These are phyloP conservation scores for Entophlyctis luteolus DNA, from an alignment of 192 early-diverging fungal genomes.

Conservation along the genomic window DNA sequence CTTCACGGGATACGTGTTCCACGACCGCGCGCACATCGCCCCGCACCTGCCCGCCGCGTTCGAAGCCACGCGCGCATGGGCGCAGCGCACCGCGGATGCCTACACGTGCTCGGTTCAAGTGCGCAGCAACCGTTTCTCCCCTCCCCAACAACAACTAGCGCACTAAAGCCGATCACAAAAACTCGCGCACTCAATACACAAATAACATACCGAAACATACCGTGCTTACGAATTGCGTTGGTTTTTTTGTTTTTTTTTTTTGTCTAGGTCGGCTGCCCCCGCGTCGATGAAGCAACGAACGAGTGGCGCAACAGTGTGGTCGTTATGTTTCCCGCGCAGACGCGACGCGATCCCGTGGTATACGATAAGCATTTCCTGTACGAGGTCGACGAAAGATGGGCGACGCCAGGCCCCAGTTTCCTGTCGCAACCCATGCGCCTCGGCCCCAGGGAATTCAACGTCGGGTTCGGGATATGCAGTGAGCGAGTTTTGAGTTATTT, in stretches of 20 bases:
- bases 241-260: too few species aligned
- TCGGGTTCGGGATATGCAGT: too few species aligned
- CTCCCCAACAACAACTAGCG: neutral
- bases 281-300: too few species aligned
- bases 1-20: slow-evolving; percentile 73
- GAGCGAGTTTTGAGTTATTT: too few species aligned
- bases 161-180: too few species aligned
- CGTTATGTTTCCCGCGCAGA: slow-evolving; percentile 44
- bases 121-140: slow-evolving; percentile 23
- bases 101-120: slow-evolving; percentile 58
- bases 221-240: too few species aligned
- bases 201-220: too few species aligned
- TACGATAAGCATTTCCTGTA: slow-evolving; percentile 74
- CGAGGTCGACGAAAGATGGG: slow-evolving; percentile 72
- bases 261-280: too few species aligned
- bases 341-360: slow-evolving; percentile 40
- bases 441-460: too few species aligned
- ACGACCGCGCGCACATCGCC: slow-evolving; percentile 48
- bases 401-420: slow-evolving; percentile 64
- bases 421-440: neutral
- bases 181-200: too few species aligned
- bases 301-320: slow-evolving; percentile 58
- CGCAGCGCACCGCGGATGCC: slow-evolving; percentile 47
- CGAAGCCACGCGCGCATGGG: slow-evolving; percentile 61
- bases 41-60: slow-evolving; percentile 54